These are phyloP conservation scores for Jacaranda mimosifolia DNA, from an alignment of 257 asterid species.

Conservation along the genomic window DNA sequence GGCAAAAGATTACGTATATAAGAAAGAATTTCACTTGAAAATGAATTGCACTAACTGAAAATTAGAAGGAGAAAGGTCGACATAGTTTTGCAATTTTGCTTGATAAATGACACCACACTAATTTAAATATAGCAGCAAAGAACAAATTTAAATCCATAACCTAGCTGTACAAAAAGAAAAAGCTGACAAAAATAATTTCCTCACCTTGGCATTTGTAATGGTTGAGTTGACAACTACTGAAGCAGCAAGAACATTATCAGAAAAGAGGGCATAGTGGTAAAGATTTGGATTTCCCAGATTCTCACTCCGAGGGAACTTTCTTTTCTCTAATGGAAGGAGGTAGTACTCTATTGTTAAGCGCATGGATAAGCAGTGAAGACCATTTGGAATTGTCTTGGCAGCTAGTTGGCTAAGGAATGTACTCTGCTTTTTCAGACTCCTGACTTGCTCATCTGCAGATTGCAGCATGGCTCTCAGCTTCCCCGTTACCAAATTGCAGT, in stretches of 20 bases:
- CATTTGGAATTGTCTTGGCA: slow-evolving; percentile 98
- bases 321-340: slow-evolving; percentile 85
- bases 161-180: slow-evolving; percentile 24
- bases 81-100: slow-evolving; percentile 11
- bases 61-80: neutral
- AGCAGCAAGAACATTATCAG: slow-evolving; percentile 98
- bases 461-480: slow-evolving; percentile 98
- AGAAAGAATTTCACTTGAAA: slow-evolving; percentile 26
- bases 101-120: neutral
- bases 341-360: slow-evolving; percentile 91
- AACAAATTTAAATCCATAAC: slow-evolving; percentile 26
- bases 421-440: slow-evolving; percentile 97
- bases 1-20: slow-evolving; percentile 7
- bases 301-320: slow-evolving; percentile 82
- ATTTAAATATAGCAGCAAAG: slow-evolving; percentile 4
- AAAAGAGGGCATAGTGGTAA: slow-evolving; percentile 94
- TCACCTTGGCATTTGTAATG: slow-evolving; percentile 87
- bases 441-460: slow-evolving; percentile 97
- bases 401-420: slow-evolving; percentile 96
- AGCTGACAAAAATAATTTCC: slow-evolving; percentile 8
- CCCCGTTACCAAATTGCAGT: slow-evolving; percentile 91
- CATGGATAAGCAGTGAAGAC: slow-evolving; percentile 92
- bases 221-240: slow-evolving; percentile 97
- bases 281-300: slow-evolving; percentile 87
- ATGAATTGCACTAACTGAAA: slow-evolving; percentile 7